Evolutionary conservation across 208 protist species (phyloP).

Genomic region (Wallacemonas sp.): DNA sequence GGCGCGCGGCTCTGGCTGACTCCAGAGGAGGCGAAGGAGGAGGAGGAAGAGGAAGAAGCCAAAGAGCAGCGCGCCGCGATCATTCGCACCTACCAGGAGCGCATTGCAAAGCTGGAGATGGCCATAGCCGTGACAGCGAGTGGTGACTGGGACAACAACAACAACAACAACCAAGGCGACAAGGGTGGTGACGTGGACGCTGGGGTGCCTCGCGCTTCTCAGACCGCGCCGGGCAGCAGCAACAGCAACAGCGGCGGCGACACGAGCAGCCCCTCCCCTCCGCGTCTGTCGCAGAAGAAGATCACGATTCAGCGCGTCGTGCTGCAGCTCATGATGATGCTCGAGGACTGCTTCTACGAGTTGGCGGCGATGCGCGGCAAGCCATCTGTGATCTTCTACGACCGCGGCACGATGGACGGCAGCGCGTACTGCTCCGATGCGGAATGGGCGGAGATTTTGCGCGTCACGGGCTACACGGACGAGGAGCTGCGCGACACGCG

Average conservation of each 20-base stretch:
- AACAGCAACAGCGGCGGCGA: not conserved
- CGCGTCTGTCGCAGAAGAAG: conserved; percentile 21
- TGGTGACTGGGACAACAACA: not conserved
- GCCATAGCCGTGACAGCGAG: not conserved
- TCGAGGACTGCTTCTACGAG: conserved; percentile 42
- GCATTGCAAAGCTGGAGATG: conserved; percentile 19
- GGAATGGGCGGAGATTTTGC: conserved; percentile 37
- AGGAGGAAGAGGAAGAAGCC: conserved; percentile 21
- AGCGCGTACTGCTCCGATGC: conserved; percentile 49
- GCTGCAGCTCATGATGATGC: conserved; percentile 42
- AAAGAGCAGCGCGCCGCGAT: conserved; percentile 17
- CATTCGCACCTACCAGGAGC: conserved; percentile 14
- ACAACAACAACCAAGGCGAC: not conserved
- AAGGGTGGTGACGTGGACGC: no score
- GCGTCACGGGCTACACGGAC: conserved; percentile 21
- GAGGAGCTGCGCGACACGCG: conserved; percentile 41
- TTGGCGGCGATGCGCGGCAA: conserved; percentile 22
- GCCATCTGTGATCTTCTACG: conserved; percentile 49
- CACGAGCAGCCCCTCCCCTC: not conserved
- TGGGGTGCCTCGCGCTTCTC: no score
- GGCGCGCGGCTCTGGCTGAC: conserved; percentile 37
- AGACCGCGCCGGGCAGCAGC: no score
- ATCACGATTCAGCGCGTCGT: conserved; percentile 39
- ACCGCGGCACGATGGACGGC: conserved; percentile 62
- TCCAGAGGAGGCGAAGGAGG: conserved; percentile 16